Evolutionary conservation across 2,329 filamentous ascomycete genomes (phyloP), one percentile per base, ranked within the genome.

Genomic region (Cytospora piceae): DNA sequence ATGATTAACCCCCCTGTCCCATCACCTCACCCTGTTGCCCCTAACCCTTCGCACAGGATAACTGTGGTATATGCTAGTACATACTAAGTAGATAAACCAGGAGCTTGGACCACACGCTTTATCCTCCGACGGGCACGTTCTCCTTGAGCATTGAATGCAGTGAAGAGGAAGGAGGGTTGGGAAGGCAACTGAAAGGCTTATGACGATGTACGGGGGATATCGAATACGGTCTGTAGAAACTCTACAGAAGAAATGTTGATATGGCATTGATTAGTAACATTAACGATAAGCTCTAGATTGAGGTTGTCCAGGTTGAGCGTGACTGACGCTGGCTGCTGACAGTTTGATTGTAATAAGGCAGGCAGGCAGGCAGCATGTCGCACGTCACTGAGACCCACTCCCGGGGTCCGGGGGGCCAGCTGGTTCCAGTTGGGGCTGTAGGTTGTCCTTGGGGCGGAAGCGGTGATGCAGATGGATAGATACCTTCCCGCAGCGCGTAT

Each of bases 61-160:
- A 39, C 17, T 39, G 32, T 34, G n/a, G n/a, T n/a, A n/a, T n/a
- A n/a, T n/a, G n/a, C 6, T 34, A 32, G 4, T 32, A 8, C 14
- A 9, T 37, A 20, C 37, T 39, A n/a, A 39, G 37, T 20, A 62
- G 29, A 49, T 62, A 62, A 62, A 37, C 37, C 52, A 14, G 52
- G 60, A 62, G 60, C 60, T 62, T 62, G 60, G 60, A 49, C 60
- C 60, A 29, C 52, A 20, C 7, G 17, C 4, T n/a, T 27, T n/a
- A 20, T 31, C 20, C 27, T 32, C 27, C 37, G n/a, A 32, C n/a
- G 17, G 37, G 49, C 14, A 46, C 8, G 24, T 53, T 15, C 32
- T 42, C 20, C 31, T 20, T 31, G 52, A 55, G 59, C 24, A 29
- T 34, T 34, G 11, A 12, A 34, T 34, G 32, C 32, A 34, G 32